These are phyloP conservation scores for Sarcomyxa edulis DNA, from an alignment of 768 basidiomycete species.

Conservation along the genomic window DNA sequence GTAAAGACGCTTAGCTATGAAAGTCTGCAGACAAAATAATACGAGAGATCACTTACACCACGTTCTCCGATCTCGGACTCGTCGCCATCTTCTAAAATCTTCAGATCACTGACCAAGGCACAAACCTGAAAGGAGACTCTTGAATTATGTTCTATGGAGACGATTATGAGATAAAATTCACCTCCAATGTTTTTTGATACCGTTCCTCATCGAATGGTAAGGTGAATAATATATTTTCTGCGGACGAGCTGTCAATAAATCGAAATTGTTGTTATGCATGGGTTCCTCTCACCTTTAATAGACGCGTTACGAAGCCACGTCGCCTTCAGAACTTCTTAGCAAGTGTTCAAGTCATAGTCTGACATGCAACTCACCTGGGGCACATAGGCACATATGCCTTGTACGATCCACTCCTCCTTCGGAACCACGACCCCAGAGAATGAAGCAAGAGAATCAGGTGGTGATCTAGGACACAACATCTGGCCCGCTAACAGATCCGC, in stretches of 20 bases:
- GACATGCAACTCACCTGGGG: conserved; percentile 53
- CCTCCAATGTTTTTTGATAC: conserved; percentile 58
- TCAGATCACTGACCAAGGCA: conserved; percentile 69
- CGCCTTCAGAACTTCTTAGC: conserved; percentile 25
- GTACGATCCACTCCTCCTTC: conserved; percentile 69
- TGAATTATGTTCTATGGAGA: conserved; percentile 10
- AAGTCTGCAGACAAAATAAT: too few relatives aligned
- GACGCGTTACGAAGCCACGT: conserved; percentile 69
- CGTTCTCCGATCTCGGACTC: conserved; percentile 86
- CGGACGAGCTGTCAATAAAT: too few relatives aligned
- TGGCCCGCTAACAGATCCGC: conserved; percentile 82
- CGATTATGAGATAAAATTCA: conserved; percentile 47
- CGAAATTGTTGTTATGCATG: background rate
- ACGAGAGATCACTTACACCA: conserved; percentile 54
- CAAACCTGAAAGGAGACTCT: conserved; percentile 35
- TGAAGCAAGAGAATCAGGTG: conserved; percentile 69
- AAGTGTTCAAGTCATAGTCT: too few relatives aligned
- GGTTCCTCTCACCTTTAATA: conserved; percentile 43
- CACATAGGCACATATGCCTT: conserved; percentile 81
- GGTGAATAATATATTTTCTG: conserved; percentile 73
- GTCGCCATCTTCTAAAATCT: conserved; percentile 84
- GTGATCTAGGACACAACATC: conserved; percentile 76
- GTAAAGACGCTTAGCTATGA: conserved; percentile 13
- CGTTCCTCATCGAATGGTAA: conserved; percentile 65
- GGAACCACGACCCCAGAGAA: conserved; percentile 38